Conservation (phyloP, 352 stramenopile species). For the Phytophthora gonapodyides region DNA sequence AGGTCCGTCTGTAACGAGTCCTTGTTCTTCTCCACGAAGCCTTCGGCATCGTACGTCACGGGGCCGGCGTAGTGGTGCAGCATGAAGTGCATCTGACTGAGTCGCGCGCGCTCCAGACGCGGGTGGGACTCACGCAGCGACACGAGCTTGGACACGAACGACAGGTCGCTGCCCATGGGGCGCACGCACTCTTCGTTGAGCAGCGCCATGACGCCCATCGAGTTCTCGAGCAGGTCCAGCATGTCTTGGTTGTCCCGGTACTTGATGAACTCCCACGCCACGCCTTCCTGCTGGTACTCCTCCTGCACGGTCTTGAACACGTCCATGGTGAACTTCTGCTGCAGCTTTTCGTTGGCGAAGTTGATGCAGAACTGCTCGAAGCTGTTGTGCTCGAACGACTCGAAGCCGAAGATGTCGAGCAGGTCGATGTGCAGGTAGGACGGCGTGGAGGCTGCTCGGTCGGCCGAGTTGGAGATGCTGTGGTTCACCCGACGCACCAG, state of each 20-base stretch:
- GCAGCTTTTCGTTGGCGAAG: slow-evolving; percentile 95
- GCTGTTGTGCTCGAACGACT: slow-evolving; percentile 93
- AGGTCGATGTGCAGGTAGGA: slow-evolving; percentile 91
- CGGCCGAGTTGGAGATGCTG: slow-evolving; percentile 68
- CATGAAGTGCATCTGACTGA: slow-evolving; percentile 80
- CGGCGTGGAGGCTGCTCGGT: slow-evolving; percentile 28
- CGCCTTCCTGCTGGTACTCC: slow-evolving; percentile 74
- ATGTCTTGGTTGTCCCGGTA: slow-evolving; percentile 93
- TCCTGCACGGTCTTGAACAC: slow-evolving; percentile 90
- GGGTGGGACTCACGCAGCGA: slow-evolving; percentile 83
- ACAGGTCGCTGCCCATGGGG: slow-evolving; percentile 85
- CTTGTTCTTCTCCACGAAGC: slow-evolving; percentile 91
- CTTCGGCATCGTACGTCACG: slow-evolving; percentile 81
- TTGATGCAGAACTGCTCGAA: slow-evolving; percentile 98
- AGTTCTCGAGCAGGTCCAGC: slow-evolving; percentile 89
- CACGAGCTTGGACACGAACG: slow-evolving; percentile 89
- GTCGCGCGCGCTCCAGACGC: slow-evolving; percentile 72
- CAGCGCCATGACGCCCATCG: slow-evolving; percentile 88
- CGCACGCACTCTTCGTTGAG: slow-evolving; percentile 93
- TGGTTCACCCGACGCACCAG: slow-evolving; percentile 90
- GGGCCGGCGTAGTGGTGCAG: slow-evolving; percentile 82
- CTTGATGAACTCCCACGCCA: slow-evolving; percentile 81
- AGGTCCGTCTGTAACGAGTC: slow-evolving; percentile 84
- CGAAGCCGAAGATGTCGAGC: slow-evolving; percentile 98
- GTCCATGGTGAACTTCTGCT: slow-evolving; percentile 91